These are phyloP conservation scores for Elsinoe perseae DNA, from an alignment of 2,329 filamentous ascomycete genomes.

Conservation along the genomic window DNA sequence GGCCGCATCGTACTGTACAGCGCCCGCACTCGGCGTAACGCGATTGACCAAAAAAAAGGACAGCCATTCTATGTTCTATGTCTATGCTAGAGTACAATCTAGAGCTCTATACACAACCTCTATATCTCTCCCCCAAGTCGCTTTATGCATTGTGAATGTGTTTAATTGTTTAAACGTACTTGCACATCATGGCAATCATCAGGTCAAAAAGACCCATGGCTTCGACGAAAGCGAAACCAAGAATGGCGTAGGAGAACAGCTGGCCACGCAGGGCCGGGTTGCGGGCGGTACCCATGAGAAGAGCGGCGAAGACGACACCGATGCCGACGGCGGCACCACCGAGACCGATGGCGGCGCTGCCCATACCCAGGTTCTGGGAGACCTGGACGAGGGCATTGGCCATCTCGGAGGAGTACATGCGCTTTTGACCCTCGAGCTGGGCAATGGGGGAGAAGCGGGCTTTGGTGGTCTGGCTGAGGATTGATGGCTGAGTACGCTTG, in stretches of 20 bases:
- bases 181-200: slow-evolving; percentile 91
- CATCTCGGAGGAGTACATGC: slow-evolving; percentile 81
- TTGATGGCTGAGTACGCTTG: slow-evolving; percentile 61
- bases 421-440: slow-evolving; percentile 44
- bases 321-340: slow-evolving; percentile 76
- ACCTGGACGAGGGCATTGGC: slow-evolving; percentile 82
- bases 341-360: slow-evolving; percentile 82
- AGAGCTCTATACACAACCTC: neutral
- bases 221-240: slow-evolving; percentile 92
- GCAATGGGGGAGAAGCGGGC: slow-evolving; percentile 21
- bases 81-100: slow-evolving; percentile 13
- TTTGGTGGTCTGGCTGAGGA: slow-evolving; percentile 46
- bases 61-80: neutral
- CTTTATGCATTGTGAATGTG: neutral
- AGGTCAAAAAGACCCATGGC: slow-evolving; percentile 84
- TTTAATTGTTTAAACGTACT: slow-evolving; percentile 37
- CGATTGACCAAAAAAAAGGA: neutral
- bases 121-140: neutral
- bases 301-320: slow-evolving; percentile 85
- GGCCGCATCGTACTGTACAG: slow-evolving; percentile 1
- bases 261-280: slow-evolving; percentile 91
- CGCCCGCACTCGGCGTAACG: neutral
- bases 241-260: slow-evolving; percentile 93
- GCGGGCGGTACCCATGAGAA: slow-evolving; percentile 82
- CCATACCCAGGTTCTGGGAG: slow-evolving; percentile 87